Base-by-base conservation (phyloP, 202 grass and related monocot genomes). In the Panicum hallii region DNA sequence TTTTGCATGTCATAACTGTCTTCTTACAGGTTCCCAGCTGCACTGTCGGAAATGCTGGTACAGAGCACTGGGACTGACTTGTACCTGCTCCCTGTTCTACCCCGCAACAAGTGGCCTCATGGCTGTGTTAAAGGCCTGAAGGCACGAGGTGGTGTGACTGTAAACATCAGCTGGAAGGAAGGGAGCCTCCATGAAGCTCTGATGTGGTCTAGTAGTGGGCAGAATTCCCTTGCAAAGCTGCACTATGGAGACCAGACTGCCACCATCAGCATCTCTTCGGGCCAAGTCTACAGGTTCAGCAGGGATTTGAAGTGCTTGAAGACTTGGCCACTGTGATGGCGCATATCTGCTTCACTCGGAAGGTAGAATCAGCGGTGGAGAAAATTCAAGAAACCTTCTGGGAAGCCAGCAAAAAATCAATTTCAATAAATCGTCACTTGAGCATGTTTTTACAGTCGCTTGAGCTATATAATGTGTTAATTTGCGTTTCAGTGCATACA, bases 111-210 rank as follows among this genome's bases (percentile, higher is more conserved):
- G 78, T 98, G 96, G 96, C 81, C 93, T 56, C 20, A 78, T n/a
- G 96, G 96, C 60, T 92, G 74, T 44, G 88, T 94, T 49, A 90
- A 90, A 83, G 96, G 96, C 61, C 73, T 98, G 55, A 98, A 89
- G 89, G 89, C 93, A 4, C 85, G 93, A 76, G 96, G 96, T 36
- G 81, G 84, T n/a, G 54, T 84, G 44, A 94, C 88, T 0, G 91
- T 94, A 26, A 95, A 89, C 86, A 90, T 98, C 57, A 80, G 81
- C 84, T 98, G 93, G 96, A 90, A 88, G 63, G 87, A 92, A 89
- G 96, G 91, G 20, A 65, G 65, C 56, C 96, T 98, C 28, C 81
- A 92, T 83, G 93, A 98, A 88, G 82, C 88, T 83, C 72, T 91
- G 63, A 3, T 95, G 50, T 98, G 93, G 96, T 92, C 72, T 63